These are phyloP conservation scores for Leptomonas seymouri DNA, from an alignment of 208 protist genomes.

Conservation along the genomic window DNA sequence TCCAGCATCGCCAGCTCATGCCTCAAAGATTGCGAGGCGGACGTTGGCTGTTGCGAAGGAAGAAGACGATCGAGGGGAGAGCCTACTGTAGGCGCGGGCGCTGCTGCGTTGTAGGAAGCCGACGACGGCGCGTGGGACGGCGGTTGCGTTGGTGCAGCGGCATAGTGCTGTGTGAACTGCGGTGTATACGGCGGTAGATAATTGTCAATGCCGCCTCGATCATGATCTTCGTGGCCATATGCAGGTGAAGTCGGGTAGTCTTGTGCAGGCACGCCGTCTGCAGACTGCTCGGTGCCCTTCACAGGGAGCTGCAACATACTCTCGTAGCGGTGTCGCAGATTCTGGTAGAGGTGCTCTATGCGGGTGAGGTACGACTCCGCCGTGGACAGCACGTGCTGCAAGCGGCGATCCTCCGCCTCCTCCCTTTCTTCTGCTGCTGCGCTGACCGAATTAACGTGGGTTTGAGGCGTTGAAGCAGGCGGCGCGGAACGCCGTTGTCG, in stretches of 20 bases:
- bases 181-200: background rate
- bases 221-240: background rate
- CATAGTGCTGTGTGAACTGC: background rate
- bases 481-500: background rate
- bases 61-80: background rate
- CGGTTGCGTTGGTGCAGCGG: background rate
- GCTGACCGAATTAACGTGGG: too few species aligned
- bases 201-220: background rate
- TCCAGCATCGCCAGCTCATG: conserved; percentile 67
- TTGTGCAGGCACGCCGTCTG: background rate
- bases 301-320: conserved; percentile 25
- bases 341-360: conserved; percentile 68
- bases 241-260: background rate
- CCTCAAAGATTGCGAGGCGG: conserved; percentile 22
- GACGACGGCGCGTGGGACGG: too few species aligned
- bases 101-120: too few species aligned
- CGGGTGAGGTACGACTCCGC: conserved; percentile 41
- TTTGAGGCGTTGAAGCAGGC: too few species aligned
- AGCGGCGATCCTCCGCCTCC: background rate
- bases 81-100: too few species aligned
- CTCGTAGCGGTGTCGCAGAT: conserved; percentile 52
- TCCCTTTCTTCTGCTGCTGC: background rate
- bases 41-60: background rate
- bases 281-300: conserved; percentile 1
- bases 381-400: conserved; percentile 22